These are phyloP conservation scores for Saccharomycopsis olivae DNA, from an alignment of 805 yeast species.

Conservation along the genomic window DNA sequence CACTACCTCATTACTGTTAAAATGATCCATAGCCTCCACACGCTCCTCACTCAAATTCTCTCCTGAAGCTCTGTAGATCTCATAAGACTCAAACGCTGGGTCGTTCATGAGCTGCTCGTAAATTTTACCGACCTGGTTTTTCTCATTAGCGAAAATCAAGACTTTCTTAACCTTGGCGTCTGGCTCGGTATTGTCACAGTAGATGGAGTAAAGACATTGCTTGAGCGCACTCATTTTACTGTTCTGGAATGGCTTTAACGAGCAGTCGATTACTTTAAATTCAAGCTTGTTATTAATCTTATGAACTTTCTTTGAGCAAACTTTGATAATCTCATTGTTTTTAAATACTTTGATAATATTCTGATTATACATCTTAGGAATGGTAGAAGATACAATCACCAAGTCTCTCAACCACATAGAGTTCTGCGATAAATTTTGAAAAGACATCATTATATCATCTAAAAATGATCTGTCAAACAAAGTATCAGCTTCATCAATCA, in stretches of 20 bases:
- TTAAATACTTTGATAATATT: constrained; percentile 55
- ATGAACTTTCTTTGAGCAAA: constrained; percentile 76
- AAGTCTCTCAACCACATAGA: constrained; percentile 42
- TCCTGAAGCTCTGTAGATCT: constrained; percentile 59
- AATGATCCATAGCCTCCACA: constrained; percentile 19
- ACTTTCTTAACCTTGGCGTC: constrained; percentile 62
- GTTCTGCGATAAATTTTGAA: constrained; percentile 31
- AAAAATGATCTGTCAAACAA: constrained; percentile 11
- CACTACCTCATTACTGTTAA: neutral
- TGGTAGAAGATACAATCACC: constrained; percentile 82
- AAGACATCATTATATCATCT: constrained; percentile 37
- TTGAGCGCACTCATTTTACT: constrained; percentile 78
- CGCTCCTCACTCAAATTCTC: constrained; percentile 54
- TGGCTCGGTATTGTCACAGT: constrained; percentile 70
- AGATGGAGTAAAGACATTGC: constrained; percentile 79
- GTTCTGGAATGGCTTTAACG: constrained; percentile 70
- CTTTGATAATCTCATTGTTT: constrained; percentile 35
- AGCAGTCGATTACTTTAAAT: constrained; percentile 66
- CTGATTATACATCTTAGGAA: constrained; percentile 66
- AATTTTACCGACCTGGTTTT: constrained; percentile 48
- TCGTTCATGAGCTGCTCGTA: constrained; percentile 38
- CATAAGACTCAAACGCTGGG: constrained; percentile 32
- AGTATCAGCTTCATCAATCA: constrained; percentile 86
- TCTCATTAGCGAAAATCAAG: constrained; percentile 75
- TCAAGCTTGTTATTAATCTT: constrained; percentile 69